Base-by-base conservation (phyloP, 805 yeast genomes). In the Jamesozyma gamospora region DNA sequence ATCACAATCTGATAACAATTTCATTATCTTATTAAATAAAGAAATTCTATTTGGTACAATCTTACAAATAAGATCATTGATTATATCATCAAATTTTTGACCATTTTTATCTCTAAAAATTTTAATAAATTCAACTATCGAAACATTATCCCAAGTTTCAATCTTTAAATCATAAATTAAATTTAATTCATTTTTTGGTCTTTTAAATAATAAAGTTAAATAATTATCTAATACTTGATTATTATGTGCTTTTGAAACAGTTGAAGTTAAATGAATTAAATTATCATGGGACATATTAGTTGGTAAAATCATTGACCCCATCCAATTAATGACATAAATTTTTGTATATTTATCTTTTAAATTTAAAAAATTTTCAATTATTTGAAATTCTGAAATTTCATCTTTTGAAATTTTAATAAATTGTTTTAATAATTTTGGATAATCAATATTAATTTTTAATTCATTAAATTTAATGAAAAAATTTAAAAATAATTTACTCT, bases 301-400 rank as follows among this genome's bases (percentile, higher is more conserved):
- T 4, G 53, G 42, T 16, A 53, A 35, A n/a, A 55, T 35, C 35
- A 44, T 49, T 4, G 60, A 51, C 8, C 56, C 51, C 18, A 55
- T 41, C 49, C 51, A 43, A 35, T 56, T 55, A 3, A 45, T 44
- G 12, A 49, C 41, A 26, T 53, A 55, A 11, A 28, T 25, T 26
- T 27, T 40, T 12, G 44, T 41, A 7, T 25, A 7, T 6, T 25
- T 14, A 34, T 53, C 51, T 1, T 41, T 35, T 13, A 40, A 21
- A n/a, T 40, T 36, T 32, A 49, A 21, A 32, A 53, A 48, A n/a
- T 32, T 36, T 16, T 45, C 45, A 17, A 41, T 41, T 8, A 48
- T 34, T 19, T 36, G 18, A 15, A 48, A 31, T 28, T 51, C 55
- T 3, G 54, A 44, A 4, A 45, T 14, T 15, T 19, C 33, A 5